phyloP scores from a whole-genome alignment of 306 rosid genomes.

The Canavalia gladiata region DNA sequence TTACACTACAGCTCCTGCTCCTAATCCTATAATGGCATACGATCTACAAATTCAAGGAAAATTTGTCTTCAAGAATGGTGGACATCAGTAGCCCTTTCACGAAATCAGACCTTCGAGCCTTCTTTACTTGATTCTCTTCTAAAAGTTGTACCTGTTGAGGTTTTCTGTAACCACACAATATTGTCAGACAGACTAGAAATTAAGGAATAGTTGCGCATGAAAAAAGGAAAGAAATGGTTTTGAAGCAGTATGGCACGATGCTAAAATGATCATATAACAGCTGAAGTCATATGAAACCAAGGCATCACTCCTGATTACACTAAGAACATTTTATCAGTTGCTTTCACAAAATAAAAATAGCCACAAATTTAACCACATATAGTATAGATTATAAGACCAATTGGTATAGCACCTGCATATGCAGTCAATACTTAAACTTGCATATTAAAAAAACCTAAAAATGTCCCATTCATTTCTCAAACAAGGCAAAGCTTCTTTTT shows the following conservation, averaged over 20 bases:
- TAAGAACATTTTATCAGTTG: neutral
- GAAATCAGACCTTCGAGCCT: conserved; percentile 75
- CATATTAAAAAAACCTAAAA: neutral
- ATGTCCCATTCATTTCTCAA: conserved; percentile 3
- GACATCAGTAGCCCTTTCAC: conserved; percentile 84
- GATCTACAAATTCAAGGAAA: conserved; percentile 55
- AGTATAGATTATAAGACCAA: neutral
- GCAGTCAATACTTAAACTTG: conserved; percentile 1
- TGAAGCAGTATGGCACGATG: neutral
- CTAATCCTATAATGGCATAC: conserved; percentile 41
- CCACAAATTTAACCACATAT: conserved; percentile 1
- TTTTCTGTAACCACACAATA: conserved; percentile 61
- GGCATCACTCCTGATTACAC: conserved; percentile 16
- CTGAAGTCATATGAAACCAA: conserved; percentile 14
- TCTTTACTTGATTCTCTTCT: conserved; percentile 74
- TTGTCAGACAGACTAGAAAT: conserved; percentile 47
- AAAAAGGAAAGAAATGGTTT: neutral
- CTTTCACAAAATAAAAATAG: neutral
- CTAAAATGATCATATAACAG: conserved; percentile 18
- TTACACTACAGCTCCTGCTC: conserved; percentile 42
- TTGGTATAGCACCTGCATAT: neutral
- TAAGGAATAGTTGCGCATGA: neutral
- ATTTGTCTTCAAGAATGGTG: conserved; percentile 70
- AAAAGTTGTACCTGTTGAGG: conserved; percentile 57
- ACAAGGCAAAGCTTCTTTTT: neutral